Percentiles rank a stretch among this genome's conserved stretches.
Evolutionary conservation across 1,139 yeast genomes (phyloP).

Genomic region (Arxiozyma slooffiae): DNA sequence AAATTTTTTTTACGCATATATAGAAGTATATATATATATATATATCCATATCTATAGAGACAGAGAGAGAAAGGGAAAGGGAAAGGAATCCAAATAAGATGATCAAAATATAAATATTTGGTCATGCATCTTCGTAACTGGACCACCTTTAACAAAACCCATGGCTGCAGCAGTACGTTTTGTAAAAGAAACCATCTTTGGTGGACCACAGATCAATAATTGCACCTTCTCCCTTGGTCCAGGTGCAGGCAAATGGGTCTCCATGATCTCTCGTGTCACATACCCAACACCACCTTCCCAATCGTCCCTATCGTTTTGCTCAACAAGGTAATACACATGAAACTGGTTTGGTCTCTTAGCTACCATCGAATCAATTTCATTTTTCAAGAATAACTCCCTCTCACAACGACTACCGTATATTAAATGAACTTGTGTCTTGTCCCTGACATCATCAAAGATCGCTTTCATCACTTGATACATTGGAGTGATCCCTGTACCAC

Average conservation of each 20-base stretch:
- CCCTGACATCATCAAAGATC: slow-evolving; percentile 46
- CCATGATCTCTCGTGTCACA: slow-evolving; percentile 68
- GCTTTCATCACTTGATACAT: slow-evolving; percentile 85
- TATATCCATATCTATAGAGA: not conserved
- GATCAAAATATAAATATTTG: slow-evolving; percentile 75
- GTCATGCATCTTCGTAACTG: slow-evolving; percentile 86
- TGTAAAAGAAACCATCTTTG: slow-evolving; percentile 70
- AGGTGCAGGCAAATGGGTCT: slow-evolving; percentile 52
- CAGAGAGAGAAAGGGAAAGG: too few species aligned
- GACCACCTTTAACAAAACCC: slow-evolving; percentile 81
- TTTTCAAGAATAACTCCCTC: slow-evolving; percentile 69
- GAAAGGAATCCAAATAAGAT: not conserved
- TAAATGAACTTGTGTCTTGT: slow-evolving; percentile 16
- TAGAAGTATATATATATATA: not conserved
- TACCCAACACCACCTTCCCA: slow-evolving; percentile 83
- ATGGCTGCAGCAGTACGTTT: slow-evolving; percentile 72
- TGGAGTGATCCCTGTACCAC: slow-evolving; percentile 91
- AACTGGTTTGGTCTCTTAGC: slow-evolving; percentile 59
- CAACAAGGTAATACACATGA: slow-evolving; percentile 64
- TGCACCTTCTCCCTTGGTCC: slow-evolving; percentile 51
- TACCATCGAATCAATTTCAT: slow-evolving; percentile 68
- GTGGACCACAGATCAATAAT: slow-evolving; percentile 90
- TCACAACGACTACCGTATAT: slow-evolving; percentile 72
- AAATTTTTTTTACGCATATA: too few species aligned
- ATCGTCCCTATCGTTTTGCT: slow-evolving; percentile 43